Evolutionary conservation across 129 eudicot genomes (phyloP).

Genomic region (Sambucus nigra): DNA sequence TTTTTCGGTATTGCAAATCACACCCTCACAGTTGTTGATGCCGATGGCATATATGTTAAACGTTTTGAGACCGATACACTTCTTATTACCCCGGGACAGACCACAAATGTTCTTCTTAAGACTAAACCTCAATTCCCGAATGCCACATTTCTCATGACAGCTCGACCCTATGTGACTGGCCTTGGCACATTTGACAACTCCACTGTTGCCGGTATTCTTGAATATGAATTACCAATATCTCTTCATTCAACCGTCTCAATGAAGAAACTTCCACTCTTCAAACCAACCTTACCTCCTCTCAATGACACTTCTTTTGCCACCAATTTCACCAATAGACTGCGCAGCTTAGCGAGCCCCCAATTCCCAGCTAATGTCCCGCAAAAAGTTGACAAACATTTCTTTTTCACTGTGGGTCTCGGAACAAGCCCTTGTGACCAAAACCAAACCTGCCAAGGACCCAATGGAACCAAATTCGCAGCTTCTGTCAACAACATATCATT

Average conservation of each 20-base stretch:
- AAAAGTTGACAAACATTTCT: constrained; percentile 32
- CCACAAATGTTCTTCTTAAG: constrained; percentile 47
- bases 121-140: constrained; percentile 32
- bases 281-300: constrained; percentile 29
- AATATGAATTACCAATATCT: constrained; percentile 23
- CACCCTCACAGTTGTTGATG: constrained; percentile 35
- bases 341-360: constrained; percentile 33
- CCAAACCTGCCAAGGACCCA: constrained; percentile 50
- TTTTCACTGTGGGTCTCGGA: constrained; percentile 54
- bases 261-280: constrained; percentile 27
- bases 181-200: constrained; percentile 42
- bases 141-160: constrained; percentile 37
- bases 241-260: neutral
- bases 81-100: constrained; percentile 52
- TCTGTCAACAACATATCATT: constrained; percentile 39
- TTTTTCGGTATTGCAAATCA: constrained; percentile 54
- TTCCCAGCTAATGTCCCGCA: constrained; percentile 53
- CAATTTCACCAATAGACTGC: constrained; percentile 27
- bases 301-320: constrained; percentile 40
- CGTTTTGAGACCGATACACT: constrained; percentile 36
- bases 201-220: constrained; percentile 39
- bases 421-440: constrained; percentile 43
- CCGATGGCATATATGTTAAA: constrained; percentile 37
- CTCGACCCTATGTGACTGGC: constrained; percentile 46
- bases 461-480: constrained; percentile 44